Evolutionary conservation across 1,139 yeast genomes (phyloP).

Genomic region (Geotrichum phurueaensis): DNA sequence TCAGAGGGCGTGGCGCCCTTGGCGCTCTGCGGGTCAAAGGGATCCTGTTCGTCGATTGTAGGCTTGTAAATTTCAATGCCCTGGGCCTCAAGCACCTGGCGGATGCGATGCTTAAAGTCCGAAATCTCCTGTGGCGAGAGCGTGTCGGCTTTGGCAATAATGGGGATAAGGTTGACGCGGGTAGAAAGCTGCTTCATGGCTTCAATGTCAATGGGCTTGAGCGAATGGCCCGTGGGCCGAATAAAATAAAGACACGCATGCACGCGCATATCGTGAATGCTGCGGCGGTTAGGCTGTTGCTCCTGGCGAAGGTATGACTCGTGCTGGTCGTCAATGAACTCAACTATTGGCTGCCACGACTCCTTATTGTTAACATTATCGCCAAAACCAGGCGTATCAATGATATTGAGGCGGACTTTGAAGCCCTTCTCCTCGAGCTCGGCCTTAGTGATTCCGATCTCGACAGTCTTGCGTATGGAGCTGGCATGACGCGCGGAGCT

Average conservation of each 20-base stretch:
- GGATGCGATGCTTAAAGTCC: conserved; percentile 72
- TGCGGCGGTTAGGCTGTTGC: conserved; percentile 77
- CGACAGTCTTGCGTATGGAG: conserved; percentile 82
- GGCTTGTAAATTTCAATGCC: conserved; percentile 88
- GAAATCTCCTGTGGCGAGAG: conserved; percentile 76
- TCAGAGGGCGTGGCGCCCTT: conserved; percentile 29
- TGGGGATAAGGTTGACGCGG: conserved; percentile 89
- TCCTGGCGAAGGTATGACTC: conserved; percentile 93
- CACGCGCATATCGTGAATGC: conserved; percentile 67
- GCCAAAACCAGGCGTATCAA: conserved; percentile 98
- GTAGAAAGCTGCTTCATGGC: conserved; percentile 83
- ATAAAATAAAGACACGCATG: conserved; percentile 94
- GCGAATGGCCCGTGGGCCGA: conserved; percentile 92
- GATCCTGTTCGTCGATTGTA: conserved; percentile 40
- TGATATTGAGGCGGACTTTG: conserved; percentile 73
- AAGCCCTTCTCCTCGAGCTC: conserved; percentile 90
- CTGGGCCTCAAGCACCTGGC: conserved; percentile 89
- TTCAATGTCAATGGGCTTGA: conserved; percentile 91
- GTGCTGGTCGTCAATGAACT: conserved; percentile 94
- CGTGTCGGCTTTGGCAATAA: conserved; percentile 93
- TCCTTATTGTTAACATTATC: conserved; percentile 90
- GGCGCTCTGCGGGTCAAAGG: conserved; percentile 19
- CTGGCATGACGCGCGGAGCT: conserved; percentile 61
- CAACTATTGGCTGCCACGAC: conserved; percentile 90
- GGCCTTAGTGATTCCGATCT: conserved; percentile 84